Evolutionary conservation across 108 stramenopile species (phyloP).

Genomic region (Cyclotella cryptica): DNA sequence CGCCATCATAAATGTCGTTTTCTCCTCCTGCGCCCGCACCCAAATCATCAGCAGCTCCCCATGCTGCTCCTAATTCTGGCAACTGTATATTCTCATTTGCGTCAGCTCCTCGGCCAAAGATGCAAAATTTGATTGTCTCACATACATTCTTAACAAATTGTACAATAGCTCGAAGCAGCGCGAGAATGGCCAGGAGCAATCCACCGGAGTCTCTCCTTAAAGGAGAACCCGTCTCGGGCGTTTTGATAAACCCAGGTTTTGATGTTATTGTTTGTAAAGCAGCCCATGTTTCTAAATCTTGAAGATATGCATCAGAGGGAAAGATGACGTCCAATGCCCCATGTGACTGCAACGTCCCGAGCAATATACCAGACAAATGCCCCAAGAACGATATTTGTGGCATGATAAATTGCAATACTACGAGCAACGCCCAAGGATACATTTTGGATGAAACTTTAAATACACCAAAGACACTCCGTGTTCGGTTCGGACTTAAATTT

Average conservation of each 20-base stretch:
- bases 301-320: conserved; percentile 49
- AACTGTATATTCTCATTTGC: conserved; percentile 52
- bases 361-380: conserved; percentile 78
- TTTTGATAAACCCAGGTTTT: conserved; percentile 24
- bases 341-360: conserved; percentile 69
- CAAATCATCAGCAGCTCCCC: conserved; percentile 32
- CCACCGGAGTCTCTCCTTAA: conserved; percentile 12
- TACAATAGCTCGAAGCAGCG: conserved; percentile 10
- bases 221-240: conserved; percentile 29
- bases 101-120: conserved; percentile 61
- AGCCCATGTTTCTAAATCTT: conserved; percentile 31
- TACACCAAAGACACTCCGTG: conserved; percentile 77
- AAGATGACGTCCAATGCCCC: conserved; percentile 54
- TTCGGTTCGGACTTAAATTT: conserved; percentile 47
- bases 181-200: conserved; percentile 18
- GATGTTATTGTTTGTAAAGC: conserved; percentile 18
- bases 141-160: conserved; percentile 45
- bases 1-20: conserved; percentile 56
- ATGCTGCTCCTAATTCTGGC: conserved; percentile 34
- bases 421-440: conserved; percentile 84
- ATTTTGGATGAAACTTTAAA: conserved; percentile 66
- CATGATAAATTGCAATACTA: conserved; percentile 80
- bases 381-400: conserved; percentile 80
- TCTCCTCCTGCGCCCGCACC: neutral
- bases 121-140: conserved; percentile 56